phyloP scores from a whole-genome alignment of 2,329 filamentous ascomycete genomes.

The Lecanosticta acicola region DNA sequence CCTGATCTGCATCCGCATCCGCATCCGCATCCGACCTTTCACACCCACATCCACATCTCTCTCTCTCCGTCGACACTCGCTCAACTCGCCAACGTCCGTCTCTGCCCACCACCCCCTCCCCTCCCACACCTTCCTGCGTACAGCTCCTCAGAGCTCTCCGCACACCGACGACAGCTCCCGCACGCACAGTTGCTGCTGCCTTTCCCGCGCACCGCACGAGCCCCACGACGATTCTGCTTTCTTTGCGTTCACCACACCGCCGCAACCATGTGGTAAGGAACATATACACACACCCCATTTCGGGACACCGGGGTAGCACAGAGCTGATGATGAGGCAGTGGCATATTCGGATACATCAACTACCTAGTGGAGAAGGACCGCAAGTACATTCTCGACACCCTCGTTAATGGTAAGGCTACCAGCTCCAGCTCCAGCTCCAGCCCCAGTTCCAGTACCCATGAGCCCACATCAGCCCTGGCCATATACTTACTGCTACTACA shows the following conservation, averaged over 20 bases:
- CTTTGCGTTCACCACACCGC: slow-evolving; percentile 6
- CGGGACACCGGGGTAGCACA: background rate
- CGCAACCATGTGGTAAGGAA: slow-evolving; percentile 13
- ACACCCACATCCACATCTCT: no score
- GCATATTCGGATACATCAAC: slow-evolving; percentile 98
- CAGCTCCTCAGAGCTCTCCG: background rate
- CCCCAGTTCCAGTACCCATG: no score
- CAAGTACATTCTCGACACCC: slow-evolving; percentile 89
- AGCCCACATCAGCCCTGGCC: no score
- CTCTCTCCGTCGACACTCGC: no score
- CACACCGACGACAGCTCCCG: background rate
- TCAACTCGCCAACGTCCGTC: no score
- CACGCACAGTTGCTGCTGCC: background rate
- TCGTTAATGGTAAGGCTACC: slow-evolving; percentile 75
- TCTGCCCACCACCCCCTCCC: background rate
- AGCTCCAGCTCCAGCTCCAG: no score
- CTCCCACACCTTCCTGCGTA: no score
- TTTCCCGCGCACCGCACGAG: slow-evolving; percentile 1
- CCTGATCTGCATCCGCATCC: no score
- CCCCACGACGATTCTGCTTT: slow-evolving; percentile 1
- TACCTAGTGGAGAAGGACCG: slow-evolving; percentile 98
- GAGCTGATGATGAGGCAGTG: slow-evolving; percentile 32
- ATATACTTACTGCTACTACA: slow-evolving; percentile 37
- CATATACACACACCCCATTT: background rate
- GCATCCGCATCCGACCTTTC: no score